Evolutionary conservation across 495 filamentous ascomycete species (phyloP).

Genomic region (Usnea hakonensis): DNA sequence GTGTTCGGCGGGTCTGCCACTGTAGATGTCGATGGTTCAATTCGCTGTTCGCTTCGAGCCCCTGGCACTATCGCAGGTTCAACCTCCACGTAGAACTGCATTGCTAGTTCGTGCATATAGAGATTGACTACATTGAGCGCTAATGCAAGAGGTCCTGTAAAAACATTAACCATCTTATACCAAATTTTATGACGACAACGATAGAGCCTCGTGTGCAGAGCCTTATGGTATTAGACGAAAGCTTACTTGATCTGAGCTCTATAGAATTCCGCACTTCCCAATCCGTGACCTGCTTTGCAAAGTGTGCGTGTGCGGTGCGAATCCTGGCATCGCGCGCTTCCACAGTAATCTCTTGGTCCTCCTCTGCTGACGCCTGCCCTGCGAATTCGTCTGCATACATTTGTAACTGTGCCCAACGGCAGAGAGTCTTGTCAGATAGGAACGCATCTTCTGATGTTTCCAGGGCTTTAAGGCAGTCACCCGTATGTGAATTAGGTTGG

Average conservation of each 20-base stretch:
- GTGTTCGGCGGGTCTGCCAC: conserved; percentile 32
- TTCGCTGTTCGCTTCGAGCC: conserved; percentile 17
- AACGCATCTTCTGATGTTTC: conserved; percentile 62
- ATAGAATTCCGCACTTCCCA: conserved; percentile 51
- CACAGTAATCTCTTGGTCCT: conserved; percentile 28
- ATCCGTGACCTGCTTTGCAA: conserved; percentile 66
- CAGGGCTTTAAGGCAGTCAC: conserved; percentile 70
- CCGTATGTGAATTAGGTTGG: conserved; percentile 76
- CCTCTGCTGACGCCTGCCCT: conserved; percentile 31
- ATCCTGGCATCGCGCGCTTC: conserved; percentile 68
- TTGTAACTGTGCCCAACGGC: conserved; percentile 69
- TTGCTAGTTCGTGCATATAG: conserved; percentile 81
- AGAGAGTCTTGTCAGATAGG: conserved; percentile 62
- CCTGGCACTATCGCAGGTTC: conserved; percentile 50
- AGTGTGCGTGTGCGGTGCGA: conserved; percentile 64
- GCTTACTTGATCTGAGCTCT: conserved; percentile 24
- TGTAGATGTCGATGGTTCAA: neutral
- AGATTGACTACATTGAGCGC: conserved; percentile 49
- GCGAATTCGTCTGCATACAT: conserved; percentile 64
- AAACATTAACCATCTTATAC: neutral
- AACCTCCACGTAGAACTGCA: conserved; percentile 62
- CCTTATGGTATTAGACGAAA: conserved; percentile 28
- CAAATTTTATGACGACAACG: neutral
- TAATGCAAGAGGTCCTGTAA: conserved; percentile 13
- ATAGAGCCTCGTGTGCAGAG: neutral